These are phyloP conservation scores for Trypanosomatidae sp. DNA, from an alignment of 208 protist species.

Conservation along the genomic window DNA sequence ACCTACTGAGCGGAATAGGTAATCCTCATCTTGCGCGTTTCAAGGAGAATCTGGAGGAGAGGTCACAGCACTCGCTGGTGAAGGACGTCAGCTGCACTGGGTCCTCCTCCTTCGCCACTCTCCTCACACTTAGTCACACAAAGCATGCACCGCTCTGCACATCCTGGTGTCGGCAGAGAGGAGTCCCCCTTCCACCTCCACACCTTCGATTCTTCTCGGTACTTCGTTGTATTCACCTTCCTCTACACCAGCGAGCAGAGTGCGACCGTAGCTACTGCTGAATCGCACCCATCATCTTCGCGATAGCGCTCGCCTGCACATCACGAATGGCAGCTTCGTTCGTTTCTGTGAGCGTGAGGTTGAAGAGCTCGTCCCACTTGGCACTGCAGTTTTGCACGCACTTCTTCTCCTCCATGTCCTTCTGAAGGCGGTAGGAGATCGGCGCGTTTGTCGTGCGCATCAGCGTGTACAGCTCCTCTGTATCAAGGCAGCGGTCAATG, in stretches of 20 bases:
- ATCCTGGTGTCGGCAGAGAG: neutral
- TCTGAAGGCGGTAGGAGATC: slow-evolving; percentile 70
- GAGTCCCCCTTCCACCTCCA: neutral
- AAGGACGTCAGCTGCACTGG: neutral
- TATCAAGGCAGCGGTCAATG: slow-evolving; percentile 82
- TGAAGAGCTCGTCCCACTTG: slow-evolving; percentile 78
- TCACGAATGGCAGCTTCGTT: slow-evolving; percentile 54
- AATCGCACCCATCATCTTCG: slow-evolving; percentile 61
- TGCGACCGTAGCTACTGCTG: slow-evolving; percentile 30
- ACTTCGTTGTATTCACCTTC: neutral
- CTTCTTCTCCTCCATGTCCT: slow-evolving; percentile 85
- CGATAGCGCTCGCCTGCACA: slow-evolving; percentile 65
- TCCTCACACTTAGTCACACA: neutral
- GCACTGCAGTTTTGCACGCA: slow-evolving; percentile 72
- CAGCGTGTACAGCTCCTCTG: slow-evolving; percentile 87
- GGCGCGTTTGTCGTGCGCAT: slow-evolving; percentile 78
- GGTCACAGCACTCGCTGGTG: neutral
- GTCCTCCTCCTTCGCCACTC: neutral
- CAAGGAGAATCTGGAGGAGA: neutral
- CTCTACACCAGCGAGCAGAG: neutral
- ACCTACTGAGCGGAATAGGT: neutral
- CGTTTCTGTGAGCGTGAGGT: slow-evolving; percentile 34
- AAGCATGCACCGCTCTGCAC: neutral
- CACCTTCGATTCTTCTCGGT: neutral
- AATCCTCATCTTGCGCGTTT: neutral